Conservation (phyloP, 1,284 basidiomycete species). For the Sanghuangporus weigelae region DNA sequence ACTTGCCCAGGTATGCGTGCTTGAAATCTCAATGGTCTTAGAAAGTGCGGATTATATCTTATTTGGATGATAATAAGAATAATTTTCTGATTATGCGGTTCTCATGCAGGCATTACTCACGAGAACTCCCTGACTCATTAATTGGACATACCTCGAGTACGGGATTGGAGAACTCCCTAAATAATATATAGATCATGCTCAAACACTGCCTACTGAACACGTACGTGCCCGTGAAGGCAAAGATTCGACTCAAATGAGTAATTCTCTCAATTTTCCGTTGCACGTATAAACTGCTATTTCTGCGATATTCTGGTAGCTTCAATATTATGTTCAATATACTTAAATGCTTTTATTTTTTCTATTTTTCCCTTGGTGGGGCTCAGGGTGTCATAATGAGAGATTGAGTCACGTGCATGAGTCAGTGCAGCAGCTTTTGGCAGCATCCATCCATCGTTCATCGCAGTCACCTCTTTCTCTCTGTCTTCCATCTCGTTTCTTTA, state of each 20-base stretch:
- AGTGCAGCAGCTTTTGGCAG: background rate
- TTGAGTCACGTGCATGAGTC: conserved; percentile 8
- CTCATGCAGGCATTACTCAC: too few relatives aligned
- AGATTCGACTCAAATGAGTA: too few relatives aligned
- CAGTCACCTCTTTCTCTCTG: background rate
- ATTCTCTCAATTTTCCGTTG: too few relatives aligned
- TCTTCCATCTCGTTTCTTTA: conserved; percentile 19
- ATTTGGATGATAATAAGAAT: background rate
- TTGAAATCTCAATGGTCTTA: background rate
- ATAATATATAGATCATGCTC: too few relatives aligned
- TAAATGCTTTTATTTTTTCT: background rate
- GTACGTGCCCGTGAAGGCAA: too few relatives aligned
- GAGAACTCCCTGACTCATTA: too few relatives aligned
- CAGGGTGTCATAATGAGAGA: background rate
- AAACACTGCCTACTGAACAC: too few relatives aligned
- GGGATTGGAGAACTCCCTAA: too few relatives aligned
- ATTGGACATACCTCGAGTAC: too few relatives aligned
- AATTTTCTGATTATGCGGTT: too few relatives aligned
- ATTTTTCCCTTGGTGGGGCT: background rate
- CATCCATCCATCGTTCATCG: conserved; percentile 1
- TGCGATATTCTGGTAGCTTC: background rate
- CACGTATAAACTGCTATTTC: too few relatives aligned
- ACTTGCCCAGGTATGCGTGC: background rate
- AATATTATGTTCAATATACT: background rate
- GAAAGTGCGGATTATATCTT: background rate